phyloP scores from a whole-genome alignment of 2,329 filamentous ascomycete species.

The Penicillium sp. region DNA sequence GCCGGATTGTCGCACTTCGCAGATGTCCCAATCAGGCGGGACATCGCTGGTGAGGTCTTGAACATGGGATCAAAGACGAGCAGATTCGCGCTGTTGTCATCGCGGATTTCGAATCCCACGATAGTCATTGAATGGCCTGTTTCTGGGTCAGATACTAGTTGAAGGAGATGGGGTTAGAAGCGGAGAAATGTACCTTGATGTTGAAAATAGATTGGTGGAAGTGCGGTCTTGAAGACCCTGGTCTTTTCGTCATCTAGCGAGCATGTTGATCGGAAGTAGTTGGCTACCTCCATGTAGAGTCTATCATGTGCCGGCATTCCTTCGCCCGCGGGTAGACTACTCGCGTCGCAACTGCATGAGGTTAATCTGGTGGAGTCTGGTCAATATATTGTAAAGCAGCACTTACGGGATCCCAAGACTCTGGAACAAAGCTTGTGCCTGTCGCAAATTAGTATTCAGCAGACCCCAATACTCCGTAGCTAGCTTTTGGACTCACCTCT shows the following conservation, averaged over 20 bases:
- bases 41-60: slow-evolving; percentile 66
- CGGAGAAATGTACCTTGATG: slow-evolving; percentile 60
- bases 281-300: slow-evolving; percentile 68
- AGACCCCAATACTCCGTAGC: neutral
- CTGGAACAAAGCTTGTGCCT: slow-evolving; percentile 78
- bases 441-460: slow-evolving; percentile 10
- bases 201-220: slow-evolving; percentile 89
- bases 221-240: slow-evolving; percentile 69
- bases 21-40: slow-evolving; percentile 55
- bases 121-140: slow-evolving; percentile 86
- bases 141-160: slow-evolving; percentile 1
- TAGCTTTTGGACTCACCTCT: slow-evolving; percentile 59
- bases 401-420: slow-evolving; percentile 67
- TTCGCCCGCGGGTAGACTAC: slow-evolving; percentile 55
- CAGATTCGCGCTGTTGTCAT: slow-evolving; percentile 66
- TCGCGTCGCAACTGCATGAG: slow-evolving; percentile 58
- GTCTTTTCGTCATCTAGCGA: slow-evolving; percentile 49
- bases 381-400: neutral
- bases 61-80: slow-evolving; percentile 89
- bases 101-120: slow-evolving; percentile 74
- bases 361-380: neutral
- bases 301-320: slow-evolving; percentile 52
- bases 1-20: slow-evolving; percentile 49
- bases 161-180: too few species aligned
- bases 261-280: slow-evolving; percentile 68